Conservation (phyloP, 345 rosid genomes). For the Eucalyptus curtisii region DNA sequence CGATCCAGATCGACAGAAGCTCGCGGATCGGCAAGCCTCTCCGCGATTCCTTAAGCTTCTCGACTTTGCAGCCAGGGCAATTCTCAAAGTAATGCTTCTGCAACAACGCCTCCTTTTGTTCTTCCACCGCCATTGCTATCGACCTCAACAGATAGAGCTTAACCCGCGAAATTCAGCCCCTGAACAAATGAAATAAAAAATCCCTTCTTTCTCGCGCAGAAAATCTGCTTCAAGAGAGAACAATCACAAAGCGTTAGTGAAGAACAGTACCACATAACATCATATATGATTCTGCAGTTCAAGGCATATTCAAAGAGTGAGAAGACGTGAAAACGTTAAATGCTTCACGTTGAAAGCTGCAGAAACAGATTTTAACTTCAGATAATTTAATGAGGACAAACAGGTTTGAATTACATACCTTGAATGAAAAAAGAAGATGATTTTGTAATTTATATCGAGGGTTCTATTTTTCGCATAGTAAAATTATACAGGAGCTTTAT, state of each 20-base stretch:
- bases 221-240: background rate
- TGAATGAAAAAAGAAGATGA: background rate
- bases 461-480: background rate
- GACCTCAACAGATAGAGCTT: background rate
- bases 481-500: background rate
- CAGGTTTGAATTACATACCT: background rate
- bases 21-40: constrained; percentile 50
- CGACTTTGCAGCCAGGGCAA: constrained; percentile 83
- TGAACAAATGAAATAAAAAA: constrained; percentile 70
- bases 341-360: background rate
- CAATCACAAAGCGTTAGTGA: background rate
- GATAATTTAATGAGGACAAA: background rate
- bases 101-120: constrained; percentile 25
- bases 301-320: background rate
- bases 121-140: constrained; percentile 3
- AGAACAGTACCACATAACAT: background rate
- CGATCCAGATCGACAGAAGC: constrained; percentile 58
- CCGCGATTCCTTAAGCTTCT: constrained; percentile 34
- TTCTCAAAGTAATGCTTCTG: constrained; percentile 33
- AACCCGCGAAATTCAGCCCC: background rate
- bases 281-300: background rate
- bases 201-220: background rate
- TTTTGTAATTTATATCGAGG: background rate
- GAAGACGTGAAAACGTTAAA: background rate
- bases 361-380: background rate